A percentile compares a stretch with the other conserved stretches of the same genome.
These are phyloP conservation scores for Dactylis glomerata DNA, from an alignment of 176 grass and related monocot species.

Conservation along the genomic window DNA sequence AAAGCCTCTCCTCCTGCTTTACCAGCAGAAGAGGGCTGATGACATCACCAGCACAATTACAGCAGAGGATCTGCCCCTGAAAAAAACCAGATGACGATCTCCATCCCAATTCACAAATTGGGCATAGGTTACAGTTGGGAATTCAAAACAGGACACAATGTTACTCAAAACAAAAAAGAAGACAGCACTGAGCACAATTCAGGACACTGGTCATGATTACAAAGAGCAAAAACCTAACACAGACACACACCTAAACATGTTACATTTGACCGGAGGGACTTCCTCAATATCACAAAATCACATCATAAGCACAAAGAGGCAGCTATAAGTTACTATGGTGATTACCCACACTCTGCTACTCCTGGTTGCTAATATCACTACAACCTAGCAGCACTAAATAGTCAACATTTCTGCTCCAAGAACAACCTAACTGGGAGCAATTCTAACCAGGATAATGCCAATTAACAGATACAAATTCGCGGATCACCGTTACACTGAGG, in stretches of 20 bases:
- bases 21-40: no score
- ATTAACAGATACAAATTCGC: not conserved
- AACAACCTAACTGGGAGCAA: not conserved
- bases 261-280: not conserved
- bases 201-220: not conserved
- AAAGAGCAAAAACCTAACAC: not conserved
- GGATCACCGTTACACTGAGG: not conserved
- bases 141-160: not conserved
- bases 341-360: not conserved
- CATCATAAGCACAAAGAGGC: not conserved
- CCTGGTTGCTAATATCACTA: not conserved
- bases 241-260: not conserved
- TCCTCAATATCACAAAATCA: not conserved
- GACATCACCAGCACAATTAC: not conserved
- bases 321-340: slow-evolving; percentile 13
- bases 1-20: not conserved
- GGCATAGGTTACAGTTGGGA: not conserved
- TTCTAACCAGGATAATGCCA: not conserved
- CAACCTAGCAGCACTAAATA: not conserved
- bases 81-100: not conserved
- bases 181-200: not conserved
- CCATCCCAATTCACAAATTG: not conserved
- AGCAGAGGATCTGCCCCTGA: no score
- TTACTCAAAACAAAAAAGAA: not conserved
- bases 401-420: not conserved